phyloP scores from a whole-genome alignment of 306 rosid species.

The Prosopis cineraria region DNA sequence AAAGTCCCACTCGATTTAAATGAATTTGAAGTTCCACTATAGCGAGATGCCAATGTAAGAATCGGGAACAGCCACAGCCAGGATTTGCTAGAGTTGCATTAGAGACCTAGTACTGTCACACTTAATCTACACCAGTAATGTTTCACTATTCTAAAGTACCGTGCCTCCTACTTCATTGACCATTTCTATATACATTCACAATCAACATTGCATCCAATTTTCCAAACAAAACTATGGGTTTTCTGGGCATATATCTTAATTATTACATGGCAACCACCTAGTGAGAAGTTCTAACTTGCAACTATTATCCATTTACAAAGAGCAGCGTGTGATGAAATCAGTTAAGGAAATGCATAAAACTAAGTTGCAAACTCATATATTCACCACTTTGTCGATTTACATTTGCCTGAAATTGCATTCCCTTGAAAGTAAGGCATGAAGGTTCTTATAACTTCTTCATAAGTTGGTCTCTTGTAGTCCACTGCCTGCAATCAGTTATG shows the following conservation, averaged over 20 bases:
- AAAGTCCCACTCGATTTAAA: background rate
- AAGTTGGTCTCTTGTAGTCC: slow-evolving; percentile 96
- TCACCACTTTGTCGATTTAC: slow-evolving; percentile 97
- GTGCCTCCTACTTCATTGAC: slow-evolving; percentile 25
- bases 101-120: background rate
- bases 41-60: background rate
- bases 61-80: background rate
- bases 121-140: background rate
- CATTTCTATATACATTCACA: slow-evolving; percentile 39
- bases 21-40: background rate
- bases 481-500: slow-evolving; percentile 72
- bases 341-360: slow-evolving; percentile 43
- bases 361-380: slow-evolving; percentile 37
- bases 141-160: slow-evolving; percentile 12
- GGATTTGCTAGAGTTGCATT: background rate
- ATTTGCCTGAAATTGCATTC: slow-evolving; percentile 62
- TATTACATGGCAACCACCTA: slow-evolving; percentile 56
- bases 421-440: slow-evolving; percentile 75
- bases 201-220: slow-evolving; percentile 24
- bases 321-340: slow-evolving; percentile 44
- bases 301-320: slow-evolving; percentile 66
- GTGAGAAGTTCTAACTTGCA: slow-evolving; percentile 38
- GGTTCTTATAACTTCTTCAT: slow-evolving; percentile 82
- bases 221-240: slow-evolving; percentile 28
- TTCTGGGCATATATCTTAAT: slow-evolving; percentile 43